phyloP scores from a whole-genome alignment of 1,139 yeast species.

The Diutina ranongensis region DNA sequence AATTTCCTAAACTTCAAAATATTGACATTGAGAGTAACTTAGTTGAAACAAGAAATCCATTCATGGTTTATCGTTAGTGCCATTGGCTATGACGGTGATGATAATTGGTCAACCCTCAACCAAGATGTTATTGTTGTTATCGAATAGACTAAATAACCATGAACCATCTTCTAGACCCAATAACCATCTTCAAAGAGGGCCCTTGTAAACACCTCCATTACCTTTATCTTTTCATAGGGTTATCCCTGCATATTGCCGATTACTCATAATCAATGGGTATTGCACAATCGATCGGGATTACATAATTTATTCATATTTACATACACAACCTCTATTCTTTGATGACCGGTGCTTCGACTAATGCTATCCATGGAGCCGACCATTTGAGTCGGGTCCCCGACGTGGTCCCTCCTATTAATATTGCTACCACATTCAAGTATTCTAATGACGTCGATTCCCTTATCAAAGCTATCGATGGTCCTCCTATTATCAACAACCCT shows the following conservation, averaged over 20 bases:
- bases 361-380: constrained; percentile 55
- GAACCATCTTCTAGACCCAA: no score
- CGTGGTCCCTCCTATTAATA: constrained; percentile 72
- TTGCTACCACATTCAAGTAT: constrained; percentile 70
- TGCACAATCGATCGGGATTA: not conserved
- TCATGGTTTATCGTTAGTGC: not conserved
- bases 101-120: not conserved
- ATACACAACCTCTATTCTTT: not conserved
- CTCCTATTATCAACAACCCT: constrained; percentile 9
- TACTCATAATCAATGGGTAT: not conserved
- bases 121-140: no score
- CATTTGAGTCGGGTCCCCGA: constrained; percentile 32
- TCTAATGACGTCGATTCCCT: constrained; percentile 41
- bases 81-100: not conserved
- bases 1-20: not conserved
- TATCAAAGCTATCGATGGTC: constrained; percentile 21
- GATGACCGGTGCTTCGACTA: constrained; percentile 40
- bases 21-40: not conserved
- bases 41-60: not conserved
- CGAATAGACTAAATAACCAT: no score
- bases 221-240: no score
- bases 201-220: no score
- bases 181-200: no score
- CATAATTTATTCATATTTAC: not conserved
- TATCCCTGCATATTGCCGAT: no score